A percentile compares a stretch with the other conserved stretches of the same genome.
phyloP scores from a whole-genome alignment of 805 yeast species.

The Clavispora phyllophila region DNA sequence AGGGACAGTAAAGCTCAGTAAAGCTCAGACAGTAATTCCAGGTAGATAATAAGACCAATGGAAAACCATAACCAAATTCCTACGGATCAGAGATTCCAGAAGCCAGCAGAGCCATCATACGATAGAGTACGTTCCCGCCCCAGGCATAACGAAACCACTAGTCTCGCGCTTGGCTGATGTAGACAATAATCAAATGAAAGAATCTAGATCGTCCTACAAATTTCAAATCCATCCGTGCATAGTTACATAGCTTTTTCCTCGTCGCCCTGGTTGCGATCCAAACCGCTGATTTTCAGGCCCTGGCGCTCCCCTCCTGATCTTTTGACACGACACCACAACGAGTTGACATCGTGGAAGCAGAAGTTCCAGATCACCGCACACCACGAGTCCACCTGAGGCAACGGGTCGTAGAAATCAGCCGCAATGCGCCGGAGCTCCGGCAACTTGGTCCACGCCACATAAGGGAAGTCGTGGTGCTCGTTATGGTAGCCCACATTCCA shows the following conservation, averaged over 20 bases:
- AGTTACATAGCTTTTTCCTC: not conserved
- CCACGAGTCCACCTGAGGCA: slow-evolving; percentile 80
- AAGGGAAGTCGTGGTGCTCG: slow-evolving; percentile 95
- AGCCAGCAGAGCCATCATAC: too few relatives aligned
- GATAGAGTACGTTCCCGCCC: too few relatives aligned
- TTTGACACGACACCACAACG: slow-evolving; percentile 78
- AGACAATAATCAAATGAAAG: too few relatives aligned
- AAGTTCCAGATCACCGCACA: slow-evolving; percentile 68
- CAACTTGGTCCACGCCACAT: slow-evolving; percentile 81
- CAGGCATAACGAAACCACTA: too few relatives aligned
- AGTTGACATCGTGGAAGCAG: slow-evolving; percentile 59
- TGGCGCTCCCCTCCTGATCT: slow-evolving; percentile 41
- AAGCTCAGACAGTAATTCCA: too few relatives aligned
- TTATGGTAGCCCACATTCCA: slow-evolving; percentile 95
- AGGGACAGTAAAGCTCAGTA: too few relatives aligned
- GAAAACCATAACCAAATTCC: too few relatives aligned
- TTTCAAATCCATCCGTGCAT: not conserved
- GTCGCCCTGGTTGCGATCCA: slow-evolving; percentile 11
- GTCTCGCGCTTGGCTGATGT: too few relatives aligned
- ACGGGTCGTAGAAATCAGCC: slow-evolving; percentile 71
- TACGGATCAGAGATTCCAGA: too few relatives aligned
- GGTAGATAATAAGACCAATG: too few relatives aligned
- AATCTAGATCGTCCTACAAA: not conserved
- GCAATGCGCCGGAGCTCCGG: slow-evolving; percentile 64
- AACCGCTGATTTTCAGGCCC: slow-evolving; percentile 24